Conservation (phyloP, 306 rosid species). For the Cicer cuneatum region DNA sequence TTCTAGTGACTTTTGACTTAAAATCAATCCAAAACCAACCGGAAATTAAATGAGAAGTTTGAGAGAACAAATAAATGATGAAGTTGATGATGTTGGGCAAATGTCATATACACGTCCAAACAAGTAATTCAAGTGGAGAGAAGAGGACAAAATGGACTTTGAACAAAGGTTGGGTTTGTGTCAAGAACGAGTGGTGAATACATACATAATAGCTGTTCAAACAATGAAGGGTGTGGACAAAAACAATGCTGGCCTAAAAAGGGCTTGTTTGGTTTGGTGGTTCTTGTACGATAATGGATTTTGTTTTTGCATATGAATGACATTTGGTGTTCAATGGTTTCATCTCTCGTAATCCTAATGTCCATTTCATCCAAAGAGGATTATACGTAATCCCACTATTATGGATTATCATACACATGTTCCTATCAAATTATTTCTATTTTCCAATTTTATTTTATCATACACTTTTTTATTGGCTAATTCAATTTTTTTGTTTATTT, state of each 20-base stretch:
- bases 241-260: conserved; percentile 37
- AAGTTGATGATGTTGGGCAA: background rate
- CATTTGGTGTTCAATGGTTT: conserved; percentile 33
- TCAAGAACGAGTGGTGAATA: conserved; percentile 38
- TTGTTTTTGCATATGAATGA: conserved; percentile 31
- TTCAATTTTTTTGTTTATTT: background rate
- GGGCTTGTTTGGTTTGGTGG: conserved; percentile 55
- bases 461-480: background rate
- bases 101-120: background rate
- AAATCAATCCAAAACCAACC: too few species aligned
- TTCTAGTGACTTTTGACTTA: too few species aligned
- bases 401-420: conserved; percentile 19
- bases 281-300: conserved; percentile 35
- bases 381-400: conserved; percentile 28
- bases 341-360: conserved; percentile 29
- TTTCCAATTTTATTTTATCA: background rate
- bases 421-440: background rate
- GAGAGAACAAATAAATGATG: too few species aligned
- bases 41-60: too few species aligned
- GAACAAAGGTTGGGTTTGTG: background rate
- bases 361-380: conserved; percentile 26
- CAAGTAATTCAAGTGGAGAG: conserved; percentile 1
- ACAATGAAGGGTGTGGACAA: conserved; percentile 42
- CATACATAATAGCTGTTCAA: conserved; percentile 1
- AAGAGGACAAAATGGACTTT: conserved; percentile 42